A percentile compares a stretch with the other conserved stretches of the same genome.
These are phyloP conservation scores for Phytophthora fragariae DNA, from an alignment of 352 stramenopile genomes.

Conservation along the genomic window DNA sequence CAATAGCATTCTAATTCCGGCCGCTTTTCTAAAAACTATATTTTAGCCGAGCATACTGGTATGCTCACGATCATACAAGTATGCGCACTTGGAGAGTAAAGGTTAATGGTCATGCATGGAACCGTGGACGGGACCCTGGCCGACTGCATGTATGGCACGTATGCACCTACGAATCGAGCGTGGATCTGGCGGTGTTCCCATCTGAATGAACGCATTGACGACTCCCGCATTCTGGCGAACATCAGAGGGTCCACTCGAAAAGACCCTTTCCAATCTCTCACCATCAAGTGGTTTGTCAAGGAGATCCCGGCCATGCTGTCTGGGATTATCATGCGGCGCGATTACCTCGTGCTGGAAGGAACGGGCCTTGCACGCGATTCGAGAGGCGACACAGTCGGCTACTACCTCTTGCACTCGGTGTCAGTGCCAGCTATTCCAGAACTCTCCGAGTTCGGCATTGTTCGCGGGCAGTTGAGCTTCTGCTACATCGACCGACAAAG, in stretches of 20 bases:
- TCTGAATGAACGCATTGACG: constrained; percentile 57
- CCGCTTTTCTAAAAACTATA: too few species aligned
- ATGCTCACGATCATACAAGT: too few species aligned
- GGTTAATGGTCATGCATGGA: constrained; percentile 45
- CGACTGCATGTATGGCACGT: constrained; percentile 53
- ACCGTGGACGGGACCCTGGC: constrained; percentile 50
- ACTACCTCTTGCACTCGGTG: constrained; percentile 66
- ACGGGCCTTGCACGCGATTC: constrained; percentile 46
- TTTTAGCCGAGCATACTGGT: too few species aligned
- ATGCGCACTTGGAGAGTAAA: too few species aligned
- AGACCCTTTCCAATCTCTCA: constrained; percentile 58
- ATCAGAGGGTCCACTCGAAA: constrained; percentile 38
- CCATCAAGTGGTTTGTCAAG: constrained; percentile 68
- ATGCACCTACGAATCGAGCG: constrained; percentile 45
- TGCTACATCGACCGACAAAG: constrained; percentile 57
- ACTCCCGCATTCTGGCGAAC: constrained; percentile 50
- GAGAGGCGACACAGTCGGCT: constrained; percentile 47
- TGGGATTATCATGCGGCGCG: constrained; percentile 50
- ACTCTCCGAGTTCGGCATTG: constrained; percentile 49
- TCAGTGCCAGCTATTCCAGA: constrained; percentile 42
- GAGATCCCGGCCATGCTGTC: constrained; percentile 48
- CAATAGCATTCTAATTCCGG: too few species aligned
- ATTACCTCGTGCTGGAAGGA: constrained; percentile 60
- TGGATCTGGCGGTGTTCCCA: constrained; percentile 56
- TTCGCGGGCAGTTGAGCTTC: constrained; percentile 53